Evolutionary conservation across 768 basidiomycete species (phyloP), one percentile per base, ranked within the genome.

Genomic region (Trametopsis cervina): DNA sequence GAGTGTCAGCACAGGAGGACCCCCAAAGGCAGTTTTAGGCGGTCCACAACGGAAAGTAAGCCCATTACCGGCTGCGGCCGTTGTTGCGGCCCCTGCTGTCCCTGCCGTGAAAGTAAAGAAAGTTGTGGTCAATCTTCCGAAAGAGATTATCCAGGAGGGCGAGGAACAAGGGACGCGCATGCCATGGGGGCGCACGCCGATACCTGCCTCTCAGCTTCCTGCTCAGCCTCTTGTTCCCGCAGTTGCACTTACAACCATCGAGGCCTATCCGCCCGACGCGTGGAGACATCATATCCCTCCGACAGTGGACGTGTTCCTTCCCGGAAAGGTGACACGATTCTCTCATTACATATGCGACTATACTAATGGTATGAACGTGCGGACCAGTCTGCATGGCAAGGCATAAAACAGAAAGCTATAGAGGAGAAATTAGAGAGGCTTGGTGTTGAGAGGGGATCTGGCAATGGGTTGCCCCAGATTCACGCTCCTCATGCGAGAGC

Each of bases 21-120:
- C 89, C n/a, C 89, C 89, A 7, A 92, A 91, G 63, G 89, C 89
- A 0, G 75, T 80, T 0, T 67, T 92, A 2, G 89, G 89, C 15
- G 89, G 89, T 0, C 88, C 85, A 11, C 77, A 80, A 39, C 77
- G 85, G 39, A 91, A 86, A 66, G 72, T 81, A 43, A 85, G 81
- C 62, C 86, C 87, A 10, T 66, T 85, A 50, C 74, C 79, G 4
- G 72, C 78, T 0, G 50, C 36, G 9, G 60, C 62, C 12, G 48
- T 54, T 9, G 60, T 63, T 10, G 62, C 65, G 22, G 51, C 64
- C 42, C 37, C 61, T 3, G 43, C 62, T 4, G 65, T 71, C 23
- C 47, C 46, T 9, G 40, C 36, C n/a, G 35, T 50, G 26, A 88
- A 86, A 65, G 59, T 63, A 22, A 89, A 85, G 72, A 89, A 85